Conservation (phyloP, 2,329 filamentous ascomycete species). For the Colletotrichum lentis region DNA sequence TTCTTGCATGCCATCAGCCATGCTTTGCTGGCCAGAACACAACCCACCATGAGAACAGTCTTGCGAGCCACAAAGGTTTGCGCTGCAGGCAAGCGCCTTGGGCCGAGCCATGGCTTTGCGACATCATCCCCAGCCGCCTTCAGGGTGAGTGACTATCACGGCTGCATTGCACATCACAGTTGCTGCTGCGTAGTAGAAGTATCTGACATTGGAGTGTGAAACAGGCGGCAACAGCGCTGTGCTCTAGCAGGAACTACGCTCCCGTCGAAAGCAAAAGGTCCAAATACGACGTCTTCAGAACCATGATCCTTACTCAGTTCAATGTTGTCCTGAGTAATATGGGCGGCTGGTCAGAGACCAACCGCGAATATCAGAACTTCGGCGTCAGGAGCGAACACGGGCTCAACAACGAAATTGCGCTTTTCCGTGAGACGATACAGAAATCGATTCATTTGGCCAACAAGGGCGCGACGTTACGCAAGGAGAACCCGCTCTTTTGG, state of each 20-base stretch:
- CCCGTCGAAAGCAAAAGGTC: background rate
- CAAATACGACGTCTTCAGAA: slow-evolving; percentile 36
- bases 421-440: slow-evolving; percentile 57
- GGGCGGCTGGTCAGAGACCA: slow-evolving; percentile 35
- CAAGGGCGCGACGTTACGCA: slow-evolving; percentile 48
- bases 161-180: background rate
- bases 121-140: slow-evolving; percentile 29
- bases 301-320: slow-evolving; percentile 37
- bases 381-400: slow-evolving; percentile 48
- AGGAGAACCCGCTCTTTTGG: slow-evolving; percentile 64
- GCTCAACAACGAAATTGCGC: slow-evolving; percentile 53
- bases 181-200: background rate
- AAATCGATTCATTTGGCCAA: slow-evolving; percentile 57
- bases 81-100: slow-evolving; percentile 20
- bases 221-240: background rate
- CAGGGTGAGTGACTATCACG: slow-evolving; percentile 21
- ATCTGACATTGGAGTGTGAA: background rate
- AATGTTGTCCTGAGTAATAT: slow-evolving; percentile 31
- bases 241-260: background rate
- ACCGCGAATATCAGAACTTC: slow-evolving; percentile 36
- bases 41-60: slow-evolving; percentile 36
- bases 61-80: slow-evolving; percentile 23
- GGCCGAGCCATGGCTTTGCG: slow-evolving; percentile 34
- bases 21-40: slow-evolving; percentile 14
- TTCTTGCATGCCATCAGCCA: slow-evolving; percentile 23